Evolutionary conservation across 1,284 basidiomycete genomes (phyloP).

Genomic region (Cystobasidium slooffiae): DNA sequence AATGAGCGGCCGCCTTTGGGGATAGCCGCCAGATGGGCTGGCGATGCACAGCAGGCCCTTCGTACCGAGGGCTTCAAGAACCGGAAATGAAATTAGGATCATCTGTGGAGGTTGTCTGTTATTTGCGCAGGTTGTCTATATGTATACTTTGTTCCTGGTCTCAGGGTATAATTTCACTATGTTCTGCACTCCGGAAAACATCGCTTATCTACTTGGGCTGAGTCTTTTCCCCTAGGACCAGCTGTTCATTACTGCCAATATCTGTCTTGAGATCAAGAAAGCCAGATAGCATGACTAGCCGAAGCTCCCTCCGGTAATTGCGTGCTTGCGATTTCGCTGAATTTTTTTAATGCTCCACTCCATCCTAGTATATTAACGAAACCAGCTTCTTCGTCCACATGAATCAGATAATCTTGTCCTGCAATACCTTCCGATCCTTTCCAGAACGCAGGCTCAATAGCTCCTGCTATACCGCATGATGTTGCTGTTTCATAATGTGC

Average conservation of each 20-base stretch:
- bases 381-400: conserved; percentile 56
- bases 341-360: conserved; percentile 42
- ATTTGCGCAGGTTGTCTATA: background rate
- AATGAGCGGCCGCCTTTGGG: background rate
- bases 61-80: too few species aligned
- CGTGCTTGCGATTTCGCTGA: conserved; percentile 53
- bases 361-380: conserved; percentile 54
- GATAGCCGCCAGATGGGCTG: too few species aligned
- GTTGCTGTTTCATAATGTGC: conserved; percentile 53
- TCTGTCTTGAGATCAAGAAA: conserved; percentile 31
- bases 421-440: conserved; percentile 46
- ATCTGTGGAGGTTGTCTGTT: too few species aligned
- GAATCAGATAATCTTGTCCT: conserved; percentile 52
- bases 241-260: background rate
- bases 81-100: too few species aligned
- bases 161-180: too few species aligned
- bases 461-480: conserved; percentile 57
- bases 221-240: too few species aligned
- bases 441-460: conserved; percentile 55
- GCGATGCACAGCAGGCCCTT: too few species aligned
- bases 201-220: too few species aligned
- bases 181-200: too few species aligned
- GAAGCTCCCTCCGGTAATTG: conserved; percentile 47
- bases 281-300: conserved; percentile 50
- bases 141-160: background rate